Evolutionary conservation across 2,329 filamentous ascomycete genomes (phyloP).

Genomic region (Scorias spongiosa): DNA sequence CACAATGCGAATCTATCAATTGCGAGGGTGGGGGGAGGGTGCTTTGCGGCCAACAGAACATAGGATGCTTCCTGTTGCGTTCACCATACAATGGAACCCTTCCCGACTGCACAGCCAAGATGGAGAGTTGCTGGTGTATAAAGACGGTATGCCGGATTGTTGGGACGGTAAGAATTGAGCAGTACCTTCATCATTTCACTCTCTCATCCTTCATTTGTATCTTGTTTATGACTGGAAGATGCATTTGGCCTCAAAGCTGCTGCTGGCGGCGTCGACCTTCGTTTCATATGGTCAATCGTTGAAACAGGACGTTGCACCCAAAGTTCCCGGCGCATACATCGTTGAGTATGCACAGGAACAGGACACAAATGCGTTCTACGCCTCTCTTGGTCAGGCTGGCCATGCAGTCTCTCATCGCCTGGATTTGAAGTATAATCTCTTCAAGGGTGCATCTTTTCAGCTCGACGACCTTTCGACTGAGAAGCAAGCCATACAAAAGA

Average conservation of each 20-base stretch:
- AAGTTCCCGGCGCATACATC: slow-evolving; percentile 10
- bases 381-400: slow-evolving; percentile 4
- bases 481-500: slow-evolving; percentile 7
- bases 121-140: not conserved
- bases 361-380: slow-evolving; percentile 3
- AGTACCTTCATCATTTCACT: no score
- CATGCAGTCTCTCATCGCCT: slow-evolving; percentile 8
- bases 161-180: no score
- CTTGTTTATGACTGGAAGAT: not conserved
- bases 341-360: slow-evolving; percentile 8
- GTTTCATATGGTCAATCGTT: not conserved
- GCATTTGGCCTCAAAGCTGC: not conserved
- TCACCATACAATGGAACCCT: not conserved
- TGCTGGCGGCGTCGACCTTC: slow-evolving; percentile 4
- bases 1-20: not conserved
- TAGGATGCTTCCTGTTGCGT: not conserved
- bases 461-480: slow-evolving; percentile 8
- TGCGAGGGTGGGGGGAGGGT: no score
- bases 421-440: slow-evolving; percentile 8
- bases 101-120: not conserved
- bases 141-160: not conserved
- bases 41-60: not conserved
- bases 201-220: no score
- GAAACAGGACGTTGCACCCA: slow-evolving; percentile 1
- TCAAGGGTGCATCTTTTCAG: slow-evolving; percentile 12